phyloP scores from a whole-genome alignment of 352 stramenopile genomes.

The Phytophthora uliginosa region DNA sequence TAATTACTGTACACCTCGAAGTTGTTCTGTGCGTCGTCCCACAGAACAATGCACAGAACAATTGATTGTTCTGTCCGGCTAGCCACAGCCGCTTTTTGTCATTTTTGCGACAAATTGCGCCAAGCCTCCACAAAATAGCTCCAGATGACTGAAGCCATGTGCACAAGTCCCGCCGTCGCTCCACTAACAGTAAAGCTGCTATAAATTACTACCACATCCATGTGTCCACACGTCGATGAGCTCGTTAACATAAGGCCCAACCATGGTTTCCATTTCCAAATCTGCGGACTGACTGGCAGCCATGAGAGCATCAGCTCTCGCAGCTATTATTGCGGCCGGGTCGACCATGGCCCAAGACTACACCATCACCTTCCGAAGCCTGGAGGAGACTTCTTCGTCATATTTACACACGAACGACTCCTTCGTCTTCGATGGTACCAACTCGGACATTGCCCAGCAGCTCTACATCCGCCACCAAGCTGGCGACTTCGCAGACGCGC shows the following conservation, averaged over 20 bases:
- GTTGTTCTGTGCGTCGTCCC: too few species aligned
- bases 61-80: too few species aligned
- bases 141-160: slow-evolving; percentile 1
- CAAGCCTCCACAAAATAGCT: background rate
- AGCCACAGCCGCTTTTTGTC: too few species aligned
- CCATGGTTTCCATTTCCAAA: slow-evolving; percentile 12
- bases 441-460: slow-evolving; percentile 49
- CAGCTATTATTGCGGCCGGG: slow-evolving; percentile 2
- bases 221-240: background rate
- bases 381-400: slow-evolving; percentile 13
- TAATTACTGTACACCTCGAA: too few species aligned
- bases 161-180: background rate
- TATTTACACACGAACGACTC: slow-evolving; percentile 9
- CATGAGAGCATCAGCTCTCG: slow-evolving; percentile 15
- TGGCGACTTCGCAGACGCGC: slow-evolving; percentile 9
- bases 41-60: too few species aligned
- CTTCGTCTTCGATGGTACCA: slow-evolving; percentile 46
- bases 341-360: slow-evolving; percentile 14
- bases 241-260: background rate
- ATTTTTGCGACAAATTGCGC: background rate
- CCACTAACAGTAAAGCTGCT: background rate
- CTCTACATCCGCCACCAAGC: slow-evolving; percentile 37
- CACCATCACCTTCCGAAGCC: slow-evolving; percentile 34
- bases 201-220: background rate
- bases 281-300: slow-evolving; percentile 13